These are phyloP conservation scores for Cladosporium halotolerans DNA, from an alignment of 2,329 filamentous ascomycete genomes.

Conservation along the genomic window DNA sequence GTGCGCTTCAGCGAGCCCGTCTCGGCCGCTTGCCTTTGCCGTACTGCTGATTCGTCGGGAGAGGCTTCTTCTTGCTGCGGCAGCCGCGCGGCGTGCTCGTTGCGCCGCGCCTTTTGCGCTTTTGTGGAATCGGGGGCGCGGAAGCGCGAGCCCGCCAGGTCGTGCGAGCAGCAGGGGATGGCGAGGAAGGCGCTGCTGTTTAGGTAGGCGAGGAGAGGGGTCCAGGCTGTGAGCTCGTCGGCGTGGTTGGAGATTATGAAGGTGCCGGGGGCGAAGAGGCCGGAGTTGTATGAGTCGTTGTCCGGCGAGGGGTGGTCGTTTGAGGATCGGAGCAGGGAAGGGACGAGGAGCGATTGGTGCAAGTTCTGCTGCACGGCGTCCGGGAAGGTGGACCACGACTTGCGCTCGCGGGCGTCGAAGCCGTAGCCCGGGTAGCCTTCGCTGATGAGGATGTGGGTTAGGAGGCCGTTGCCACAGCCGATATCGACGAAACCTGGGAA, in stretches of 20 bases:
- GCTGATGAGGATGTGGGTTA: conserved; percentile 72
- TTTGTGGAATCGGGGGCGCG: conserved; percentile 47
- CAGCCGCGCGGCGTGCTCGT: conserved; percentile 11
- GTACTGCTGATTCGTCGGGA: neutral
- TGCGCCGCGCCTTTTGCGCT: conserved; percentile 7
- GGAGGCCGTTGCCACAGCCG: conserved; percentile 87
- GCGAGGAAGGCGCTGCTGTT: conserved; percentile 77
- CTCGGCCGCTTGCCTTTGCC: conserved; percentile 24
- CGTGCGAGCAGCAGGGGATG: conserved; percentile 93
- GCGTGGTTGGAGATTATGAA: conserved; percentile 98
- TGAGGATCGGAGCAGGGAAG: conserved; percentile 37
- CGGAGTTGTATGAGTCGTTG: conserved; percentile 40
- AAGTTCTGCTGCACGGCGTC: conserved; percentile 43
- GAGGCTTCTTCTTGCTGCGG: conserved; percentile 18
- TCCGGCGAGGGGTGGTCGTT: neutral
- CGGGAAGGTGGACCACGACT: conserved; percentile 74
- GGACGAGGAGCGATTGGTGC: conserved; percentile 56
- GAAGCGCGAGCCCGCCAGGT: conserved; percentile 67
- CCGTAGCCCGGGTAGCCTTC: conserved; percentile 86
- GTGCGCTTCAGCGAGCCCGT: conserved; percentile 30
- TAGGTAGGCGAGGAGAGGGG: conserved; percentile 73
- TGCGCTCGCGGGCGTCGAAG: conserved; percentile 80
- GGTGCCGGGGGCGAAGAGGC: conserved; percentile 63
- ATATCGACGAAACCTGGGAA: conserved; percentile 95
- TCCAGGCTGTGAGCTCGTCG: conserved; percentile 94